These are phyloP conservation scores for Rhynchospora breviuscula DNA, from an alignment of 176 grass and related monocot species.

Conservation along the genomic window DNA sequence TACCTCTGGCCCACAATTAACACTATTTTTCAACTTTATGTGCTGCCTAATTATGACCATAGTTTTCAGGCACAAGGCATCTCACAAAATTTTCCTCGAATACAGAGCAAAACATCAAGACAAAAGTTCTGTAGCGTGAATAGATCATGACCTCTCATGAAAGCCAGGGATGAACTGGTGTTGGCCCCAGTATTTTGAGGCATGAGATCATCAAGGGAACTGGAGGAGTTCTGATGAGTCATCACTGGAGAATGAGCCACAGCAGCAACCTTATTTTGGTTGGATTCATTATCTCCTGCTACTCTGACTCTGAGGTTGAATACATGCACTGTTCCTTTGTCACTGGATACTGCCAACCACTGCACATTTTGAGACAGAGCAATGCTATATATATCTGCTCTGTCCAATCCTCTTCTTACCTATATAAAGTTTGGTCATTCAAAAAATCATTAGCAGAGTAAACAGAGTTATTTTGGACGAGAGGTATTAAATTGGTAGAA, in stretches of 20 bases:
- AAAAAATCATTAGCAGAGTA: not conserved
- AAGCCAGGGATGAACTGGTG: slow-evolving; percentile 50
- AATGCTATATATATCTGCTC: slow-evolving; percentile 69
- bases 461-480: no score
- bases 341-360: slow-evolving; percentile 72
- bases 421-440: slow-evolving; percentile 31
- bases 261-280: slow-evolving; percentile 20
- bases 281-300: slow-evolving; percentile 26
- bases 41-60: not conserved
- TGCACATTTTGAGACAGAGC: slow-evolving; percentile 48
- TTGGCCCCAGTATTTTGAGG: slow-evolving; percentile 34
- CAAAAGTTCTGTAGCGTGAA: not conserved
- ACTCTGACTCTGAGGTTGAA: slow-evolving; percentile 45
- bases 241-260: slow-evolving; percentile 4
- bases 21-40: not conserved
- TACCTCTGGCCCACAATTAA: not conserved
- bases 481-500: not conserved
- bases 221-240: slow-evolving; percentile 27
- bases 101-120: not conserved
- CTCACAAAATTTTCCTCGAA: slow-evolving; percentile 8
- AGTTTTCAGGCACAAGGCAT: not conserved
- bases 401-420: slow-evolving; percentile 67
- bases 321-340: slow-evolving; percentile 74
- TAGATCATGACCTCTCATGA: slow-evolving; percentile 54
- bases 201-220: slow-evolving; percentile 30